phyloP scores from a whole-genome alignment of 129 eudicot genomes.

The Lonicera japonica region DNA sequence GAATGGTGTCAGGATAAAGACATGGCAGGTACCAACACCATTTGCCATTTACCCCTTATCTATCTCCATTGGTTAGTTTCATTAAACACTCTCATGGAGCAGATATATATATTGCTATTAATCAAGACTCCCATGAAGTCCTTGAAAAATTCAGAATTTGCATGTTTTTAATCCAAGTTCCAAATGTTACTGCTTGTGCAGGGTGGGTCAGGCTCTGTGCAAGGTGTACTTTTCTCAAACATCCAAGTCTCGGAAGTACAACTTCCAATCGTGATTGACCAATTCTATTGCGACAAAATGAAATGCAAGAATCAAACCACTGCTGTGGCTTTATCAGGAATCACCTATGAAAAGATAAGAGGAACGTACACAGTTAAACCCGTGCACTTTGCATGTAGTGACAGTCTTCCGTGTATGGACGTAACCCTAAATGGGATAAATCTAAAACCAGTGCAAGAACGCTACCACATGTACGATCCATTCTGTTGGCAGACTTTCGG shows the following conservation, averaged over 20 bases:
- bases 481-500: constrained; percentile 83
- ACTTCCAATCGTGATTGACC: constrained; percentile 74
- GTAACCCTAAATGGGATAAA: constrained; percentile 57
- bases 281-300: constrained; percentile 73
- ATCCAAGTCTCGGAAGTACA: constrained; percentile 71
- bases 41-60: not conserved
- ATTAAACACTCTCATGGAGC: too few species aligned
- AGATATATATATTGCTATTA: too few species aligned
- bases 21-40: constrained; percentile 76
- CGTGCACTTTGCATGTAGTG: constrained; percentile 82
- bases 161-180: not conserved
- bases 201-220: constrained; percentile 91
- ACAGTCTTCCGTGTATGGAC: constrained; percentile 66
- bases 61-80: too few species aligned
- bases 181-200: constrained; percentile 13
- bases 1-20: constrained; percentile 91
- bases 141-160: not conserved
- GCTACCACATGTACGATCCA: constrained; percentile 57
- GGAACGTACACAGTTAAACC: constrained; percentile 87
- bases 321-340: constrained; percentile 74
- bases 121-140: not conserved
- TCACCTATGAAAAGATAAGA: constrained; percentile 56
- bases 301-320: constrained; percentile 63
- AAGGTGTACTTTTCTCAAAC: constrained; percentile 60
- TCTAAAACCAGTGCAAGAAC: constrained; percentile 56